phyloP scores from a whole-genome alignment of 2,329 filamentous ascomycete genomes.

The Claviceps pusilla region DNA sequence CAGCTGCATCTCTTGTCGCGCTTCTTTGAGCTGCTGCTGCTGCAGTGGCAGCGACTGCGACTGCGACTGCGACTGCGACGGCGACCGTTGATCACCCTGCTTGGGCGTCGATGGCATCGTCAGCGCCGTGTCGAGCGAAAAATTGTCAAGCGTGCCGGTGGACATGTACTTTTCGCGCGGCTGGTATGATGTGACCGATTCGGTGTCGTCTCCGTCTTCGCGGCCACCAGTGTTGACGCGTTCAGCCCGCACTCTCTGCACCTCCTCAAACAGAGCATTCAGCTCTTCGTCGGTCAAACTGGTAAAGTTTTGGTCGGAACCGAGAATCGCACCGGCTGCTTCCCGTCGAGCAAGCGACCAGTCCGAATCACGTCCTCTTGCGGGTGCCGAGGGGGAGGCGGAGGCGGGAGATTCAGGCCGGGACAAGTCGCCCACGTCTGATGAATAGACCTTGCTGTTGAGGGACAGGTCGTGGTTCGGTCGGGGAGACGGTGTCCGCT shows the following conservation, averaged over 20 bases:
- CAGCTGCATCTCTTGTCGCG: constrained; percentile 68
- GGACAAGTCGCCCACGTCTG: constrained; percentile 64
- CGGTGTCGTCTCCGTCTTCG: constrained; percentile 76
- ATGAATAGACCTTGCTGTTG: constrained; percentile 56
- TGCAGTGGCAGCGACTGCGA: not conserved
- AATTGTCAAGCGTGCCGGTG: constrained; percentile 86
- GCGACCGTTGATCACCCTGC: constrained; percentile 42
- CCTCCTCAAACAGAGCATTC: constrained; percentile 83
- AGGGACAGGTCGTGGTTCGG: constrained; percentile 59
- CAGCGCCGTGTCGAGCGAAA: constrained; percentile 83
- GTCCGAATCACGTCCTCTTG: constrained; percentile 67
- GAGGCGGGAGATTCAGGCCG: constrained; percentile 68
- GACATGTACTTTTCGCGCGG: constrained; percentile 91
- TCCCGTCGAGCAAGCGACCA: constrained; percentile 90
- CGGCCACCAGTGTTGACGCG: constrained; percentile 50
- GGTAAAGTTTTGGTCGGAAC: constrained; percentile 80
- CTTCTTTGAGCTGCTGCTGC: constrained; percentile 39
- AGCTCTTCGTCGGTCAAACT: constrained; percentile 87
- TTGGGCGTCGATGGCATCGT: constrained; percentile 90
- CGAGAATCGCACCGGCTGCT: constrained; percentile 80
- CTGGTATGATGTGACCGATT: constrained; percentile 77
- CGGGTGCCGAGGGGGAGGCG: constrained; percentile 51
- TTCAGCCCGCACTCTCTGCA: constrained; percentile 72
- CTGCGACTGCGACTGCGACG: not conserved
- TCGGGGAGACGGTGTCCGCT: constrained; percentile 34